Evolutionary conservation across 2,329 filamentous ascomycete species (phyloP), one percentile per base, ranked within the genome.

Genomic region (Lasiodiplodia citricola): DNA sequence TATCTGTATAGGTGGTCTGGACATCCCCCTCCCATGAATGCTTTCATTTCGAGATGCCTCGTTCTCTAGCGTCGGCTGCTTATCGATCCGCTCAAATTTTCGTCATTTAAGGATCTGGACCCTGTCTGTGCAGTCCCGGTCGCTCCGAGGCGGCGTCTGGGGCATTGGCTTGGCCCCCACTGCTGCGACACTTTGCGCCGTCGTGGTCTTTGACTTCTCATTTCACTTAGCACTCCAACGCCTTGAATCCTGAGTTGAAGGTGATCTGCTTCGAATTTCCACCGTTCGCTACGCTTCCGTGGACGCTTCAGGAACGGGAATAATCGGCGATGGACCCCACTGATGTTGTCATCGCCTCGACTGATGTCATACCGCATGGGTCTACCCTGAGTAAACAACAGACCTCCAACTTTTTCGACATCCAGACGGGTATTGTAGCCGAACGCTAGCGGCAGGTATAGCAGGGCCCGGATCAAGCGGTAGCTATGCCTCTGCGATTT

Each of bases 311-410:
- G 44, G 18, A 14, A n/a, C 44, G 44, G 18, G 18, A 47, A 11
- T 47, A 18, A 47, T 47, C 44, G 44, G 44, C 44, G 18, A 47
- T 47, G 44, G 44, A n/a, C n/a, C 6, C 25, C 23, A 18, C 28
- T 25, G 51, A 54, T 25, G 31, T 5, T 37, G n/a, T 21, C 35
- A 35, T 58, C 35, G 28, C 18, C 54, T 37, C 54, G 54, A 31
- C 54, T 56, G 54, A 56, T 56, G 54, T 56, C 31, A 56, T 56
- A 8, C 11, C 28, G 54, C 54, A 56, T 56, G 28, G 44, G 18
- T 14, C 44, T 47, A 47, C n/a, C 44, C 18, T 8, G 44, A 21
- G 44, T 47, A 47, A 21, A 21, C 18, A 47, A 21, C 44, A 47
- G 44, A 41, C 38, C 38, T 13, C 8, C 38, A 41, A 41, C 38